These are phyloP conservation scores for Kuraishia ogatae DNA, from an alignment of 805 yeast species.

Conservation along the genomic window DNA sequence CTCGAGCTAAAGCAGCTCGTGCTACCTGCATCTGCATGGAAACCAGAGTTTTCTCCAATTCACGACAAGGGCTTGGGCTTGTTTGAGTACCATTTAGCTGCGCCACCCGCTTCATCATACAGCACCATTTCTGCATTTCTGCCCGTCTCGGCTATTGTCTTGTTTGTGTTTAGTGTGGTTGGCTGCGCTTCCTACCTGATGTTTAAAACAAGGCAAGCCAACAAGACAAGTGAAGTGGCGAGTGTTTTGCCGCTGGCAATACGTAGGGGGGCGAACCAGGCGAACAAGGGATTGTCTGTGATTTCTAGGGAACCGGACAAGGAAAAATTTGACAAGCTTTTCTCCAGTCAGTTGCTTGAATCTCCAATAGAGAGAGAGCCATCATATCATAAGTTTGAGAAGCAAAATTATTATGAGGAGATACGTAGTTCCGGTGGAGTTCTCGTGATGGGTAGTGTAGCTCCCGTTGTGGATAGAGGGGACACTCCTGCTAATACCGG, in stretches of 20 bases:
- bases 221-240: background rate
- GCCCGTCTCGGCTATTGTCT: background rate
- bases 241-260: background rate
- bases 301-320: background rate
- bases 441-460: too few relatives aligned
- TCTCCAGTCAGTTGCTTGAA: too few relatives aligned
- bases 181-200: background rate
- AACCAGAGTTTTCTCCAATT: constrained; percentile 18
- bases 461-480: too few relatives aligned
- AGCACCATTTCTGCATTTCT: background rate
- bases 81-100: constrained; percentile 12
- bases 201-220: too few relatives aligned
- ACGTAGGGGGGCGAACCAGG: background rate
- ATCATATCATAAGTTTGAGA: too few relatives aligned
- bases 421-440: too few relatives aligned
- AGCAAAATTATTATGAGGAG: too few relatives aligned
- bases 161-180: background rate
- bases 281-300: background rate
- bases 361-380: too few relatives aligned
- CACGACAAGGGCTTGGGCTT: constrained; percentile 22
- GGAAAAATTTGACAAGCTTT: too few relatives aligned
- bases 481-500: too few relatives aligned
- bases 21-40: constrained; percentile 15
- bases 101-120: background rate
- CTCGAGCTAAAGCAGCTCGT: constrained; percentile 15